Percentiles rank a stretch among this genome's conserved stretches.
Evolutionary conservation across 331 rosid species (phyloP).

Genomic region (Ulmus americana): DNA sequence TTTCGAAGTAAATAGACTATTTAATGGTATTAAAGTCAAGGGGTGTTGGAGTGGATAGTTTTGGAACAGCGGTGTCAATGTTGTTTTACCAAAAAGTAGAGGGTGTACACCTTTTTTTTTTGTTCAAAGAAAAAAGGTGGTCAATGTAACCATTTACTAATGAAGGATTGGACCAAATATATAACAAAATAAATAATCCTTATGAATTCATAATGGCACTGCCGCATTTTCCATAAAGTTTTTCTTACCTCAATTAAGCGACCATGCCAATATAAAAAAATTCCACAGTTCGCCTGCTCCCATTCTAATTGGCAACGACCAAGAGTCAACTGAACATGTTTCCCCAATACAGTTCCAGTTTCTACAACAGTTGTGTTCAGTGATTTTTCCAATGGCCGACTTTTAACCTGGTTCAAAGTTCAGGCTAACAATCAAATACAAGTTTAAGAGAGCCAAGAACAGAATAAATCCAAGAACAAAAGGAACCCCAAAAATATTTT

Average conservation of each 20-base stretch:
- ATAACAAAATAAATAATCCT: too few relatives aligned
- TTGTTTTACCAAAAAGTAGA: too few relatives aligned
- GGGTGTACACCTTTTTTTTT: too few relatives aligned
- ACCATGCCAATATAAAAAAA: slow-evolving; percentile 55
- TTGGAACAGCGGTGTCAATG: too few relatives aligned
- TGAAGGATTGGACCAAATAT: too few relatives aligned
- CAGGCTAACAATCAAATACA: slow-evolving; percentile 20
- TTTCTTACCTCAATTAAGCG: slow-evolving; percentile 52
- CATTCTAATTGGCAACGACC: slow-evolving; percentile 49
- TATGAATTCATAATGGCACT: too few relatives aligned
- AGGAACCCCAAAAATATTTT: not conserved
- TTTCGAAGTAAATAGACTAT: too few relatives aligned
- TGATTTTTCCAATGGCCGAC: slow-evolving; percentile 44
- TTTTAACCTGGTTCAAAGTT: slow-evolving; percentile 40
- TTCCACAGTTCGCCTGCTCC: slow-evolving; percentile 50
- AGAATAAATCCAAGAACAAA: slow-evolving; percentile 1
- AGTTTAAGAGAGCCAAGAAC: not conserved
- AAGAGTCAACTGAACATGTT: slow-evolving; percentile 30
- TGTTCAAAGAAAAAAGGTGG: too few relatives aligned
- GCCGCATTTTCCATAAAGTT: too few relatives aligned
- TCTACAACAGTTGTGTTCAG: slow-evolving; percentile 35
- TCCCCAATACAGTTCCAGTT: slow-evolving; percentile 35
- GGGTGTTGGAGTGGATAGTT: too few relatives aligned
- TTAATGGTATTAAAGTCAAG: too few relatives aligned
- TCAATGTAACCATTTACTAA: too few relatives aligned